A percentile compares a stretch with the other conserved stretches of the same genome.
Evolutionary conservation across 805 yeast genomes (phyloP).

Genomic region (Candida oleophila): DNA sequence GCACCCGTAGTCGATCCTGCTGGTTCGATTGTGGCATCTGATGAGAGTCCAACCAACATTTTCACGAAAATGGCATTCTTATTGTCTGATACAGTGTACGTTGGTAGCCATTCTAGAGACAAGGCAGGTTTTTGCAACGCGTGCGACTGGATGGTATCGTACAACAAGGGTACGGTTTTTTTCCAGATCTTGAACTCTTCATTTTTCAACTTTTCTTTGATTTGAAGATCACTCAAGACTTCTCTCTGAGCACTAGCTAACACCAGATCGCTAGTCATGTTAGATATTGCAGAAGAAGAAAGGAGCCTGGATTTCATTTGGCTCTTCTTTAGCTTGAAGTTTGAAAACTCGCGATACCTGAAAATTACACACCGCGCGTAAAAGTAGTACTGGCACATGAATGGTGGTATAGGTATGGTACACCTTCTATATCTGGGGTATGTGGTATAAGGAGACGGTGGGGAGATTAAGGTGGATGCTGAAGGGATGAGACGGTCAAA

Average conservation of each 20-base stretch:
- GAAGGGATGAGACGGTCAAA: no score
- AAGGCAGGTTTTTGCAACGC: conserved; percentile 71
- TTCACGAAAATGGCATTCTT: conserved; percentile 31
- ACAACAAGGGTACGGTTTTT: conserved; percentile 75
- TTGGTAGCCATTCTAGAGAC: conserved; percentile 68
- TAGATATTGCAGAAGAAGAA: neutral
- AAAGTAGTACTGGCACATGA: neutral
- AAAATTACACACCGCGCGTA: conserved; percentile 2
- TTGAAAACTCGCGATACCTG: neutral
- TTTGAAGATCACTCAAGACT: conserved; percentile 46
- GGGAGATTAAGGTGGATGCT: no score
- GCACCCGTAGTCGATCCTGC: neutral
- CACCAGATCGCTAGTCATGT: conserved; percentile 11
- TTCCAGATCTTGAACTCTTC: conserved; percentile 84
- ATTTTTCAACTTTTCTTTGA: conserved; percentile 61
- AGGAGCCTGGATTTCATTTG: no score
- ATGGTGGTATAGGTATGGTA: no score
- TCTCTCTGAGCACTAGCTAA: conserved; percentile 33
- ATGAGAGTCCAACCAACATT: conserved; percentile 40
- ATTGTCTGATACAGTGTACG: conserved; percentile 26
- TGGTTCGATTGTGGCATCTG: neutral
- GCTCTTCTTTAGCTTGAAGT: no score
- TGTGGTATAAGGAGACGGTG: no score
- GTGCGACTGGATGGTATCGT: conserved; percentile 69
- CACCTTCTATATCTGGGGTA: no score